These are phyloP conservation scores for Sclerotinia minor DNA, from an alignment of 2,329 filamentous ascomycete genomes.

Conservation along the genomic window DNA sequence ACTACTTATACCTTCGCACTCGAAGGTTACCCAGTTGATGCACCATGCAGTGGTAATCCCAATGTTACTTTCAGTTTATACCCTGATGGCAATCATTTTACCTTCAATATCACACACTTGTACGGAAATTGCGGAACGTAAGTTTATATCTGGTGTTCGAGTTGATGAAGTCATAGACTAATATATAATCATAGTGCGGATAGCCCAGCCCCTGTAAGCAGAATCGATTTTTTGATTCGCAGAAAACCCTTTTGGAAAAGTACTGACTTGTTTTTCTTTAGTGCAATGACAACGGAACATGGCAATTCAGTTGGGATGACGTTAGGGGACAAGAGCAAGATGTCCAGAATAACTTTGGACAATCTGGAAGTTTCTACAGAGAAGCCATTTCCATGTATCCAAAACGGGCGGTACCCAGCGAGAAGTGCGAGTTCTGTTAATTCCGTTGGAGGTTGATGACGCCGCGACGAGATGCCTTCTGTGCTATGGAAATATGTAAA, in stretches of 20 bases:
- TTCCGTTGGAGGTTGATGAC: not conserved
- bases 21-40: constrained; percentile 26
- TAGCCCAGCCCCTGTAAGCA: constrained; percentile 12
- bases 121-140: constrained; percentile 30
- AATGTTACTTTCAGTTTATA: constrained; percentile 33
- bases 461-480: not conserved
- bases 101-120: constrained; percentile 31
- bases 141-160: constrained; percentile 5
- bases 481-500: not conserved
- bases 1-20: constrained; percentile 28
- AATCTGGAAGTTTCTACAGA: constrained; percentile 27
- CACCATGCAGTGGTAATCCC: constrained; percentile 27
- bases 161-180: not conserved
- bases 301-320: constrained; percentile 31
- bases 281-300: constrained; percentile 32
- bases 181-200: not conserved
- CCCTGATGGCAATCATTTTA: constrained; percentile 27
- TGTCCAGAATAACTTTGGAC: constrained; percentile 34
- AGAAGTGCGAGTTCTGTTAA: constrained; percentile 33
- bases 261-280: constrained; percentile 6
- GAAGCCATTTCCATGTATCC: constrained; percentile 30
- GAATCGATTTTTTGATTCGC: not conserved
- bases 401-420: constrained; percentile 26
- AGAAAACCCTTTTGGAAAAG: not conserved
- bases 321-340: constrained; percentile 31